These are phyloP conservation scores for Paraphoma sp. DNA, from an alignment of 2,329 filamentous ascomycete species.

Conservation along the genomic window DNA sequence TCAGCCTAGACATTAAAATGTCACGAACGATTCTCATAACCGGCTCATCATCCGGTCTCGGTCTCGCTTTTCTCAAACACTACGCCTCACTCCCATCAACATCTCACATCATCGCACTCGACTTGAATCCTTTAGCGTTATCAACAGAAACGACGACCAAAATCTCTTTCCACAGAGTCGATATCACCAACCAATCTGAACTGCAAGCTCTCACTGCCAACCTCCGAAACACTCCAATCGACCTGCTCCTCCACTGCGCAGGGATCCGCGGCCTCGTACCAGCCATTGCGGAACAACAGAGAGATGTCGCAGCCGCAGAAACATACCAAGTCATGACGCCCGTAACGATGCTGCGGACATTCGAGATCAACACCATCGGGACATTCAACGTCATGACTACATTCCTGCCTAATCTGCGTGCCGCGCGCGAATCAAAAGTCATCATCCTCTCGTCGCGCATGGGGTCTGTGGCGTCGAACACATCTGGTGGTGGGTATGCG, in stretches of 20 bases:
- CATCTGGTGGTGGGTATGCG: constrained; percentile 52
- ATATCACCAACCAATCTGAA: constrained; percentile 11
- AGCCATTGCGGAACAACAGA: constrained; percentile 12
- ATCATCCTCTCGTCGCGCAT: constrained; percentile 55
- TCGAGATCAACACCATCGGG: constrained; percentile 52
- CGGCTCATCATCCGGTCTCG: constrained; percentile 94
- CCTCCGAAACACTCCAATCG: constrained; percentile 34
- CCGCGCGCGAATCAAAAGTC: constrained; percentile 33
- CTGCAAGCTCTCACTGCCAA: constrained; percentile 16
- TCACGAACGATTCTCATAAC: constrained; percentile 78
- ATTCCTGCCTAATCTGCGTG: constrained; percentile 45
- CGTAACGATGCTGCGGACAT: constrained; percentile 47
- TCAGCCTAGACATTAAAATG: neutral
- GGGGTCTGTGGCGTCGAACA: constrained; percentile 52
- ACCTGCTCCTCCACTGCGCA: constrained; percentile 53
- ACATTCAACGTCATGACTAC: constrained; percentile 50
- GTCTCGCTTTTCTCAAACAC: constrained; percentile 62
- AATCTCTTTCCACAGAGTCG: constrained; percentile 12
- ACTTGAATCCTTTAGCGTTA: constrained; percentile 17
- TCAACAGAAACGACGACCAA: neutral
- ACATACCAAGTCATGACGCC: constrained; percentile 49
- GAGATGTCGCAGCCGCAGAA: constrained; percentile 51
- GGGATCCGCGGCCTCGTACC: constrained; percentile 55
- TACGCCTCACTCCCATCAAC: constrained; percentile 20
- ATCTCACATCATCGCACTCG: constrained; percentile 27